A percentile compares a stretch with the other conserved stretches of the same genome.
Evolutionary conservation across 2,329 filamentous ascomycete genomes (phyloP).

Genomic region (Cladobotryum protrusum): DNA sequence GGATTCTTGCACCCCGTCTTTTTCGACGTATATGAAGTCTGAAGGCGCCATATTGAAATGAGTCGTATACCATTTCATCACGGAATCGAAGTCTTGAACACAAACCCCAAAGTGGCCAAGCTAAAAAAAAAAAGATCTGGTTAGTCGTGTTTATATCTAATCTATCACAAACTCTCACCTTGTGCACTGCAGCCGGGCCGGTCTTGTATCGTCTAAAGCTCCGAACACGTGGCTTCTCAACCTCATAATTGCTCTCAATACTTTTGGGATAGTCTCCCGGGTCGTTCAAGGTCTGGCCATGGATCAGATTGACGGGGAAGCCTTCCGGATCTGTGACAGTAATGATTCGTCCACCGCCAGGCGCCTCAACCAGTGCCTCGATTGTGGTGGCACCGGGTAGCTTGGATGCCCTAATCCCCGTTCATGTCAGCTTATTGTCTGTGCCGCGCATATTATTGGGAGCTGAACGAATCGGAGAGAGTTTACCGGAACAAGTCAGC

Average conservation of each 20-base stretch:
- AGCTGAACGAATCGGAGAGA: too few relatives aligned
- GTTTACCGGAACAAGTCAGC: slow-evolving; percentile 1
- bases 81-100: not conserved
- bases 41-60: too few relatives aligned
- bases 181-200: too few relatives aligned
- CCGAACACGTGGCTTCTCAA: not conserved
- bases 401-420: slow-evolving; percentile 1
- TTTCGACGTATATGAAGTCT: too few relatives aligned
- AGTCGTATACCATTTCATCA: too few relatives aligned
- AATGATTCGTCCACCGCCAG: slow-evolving; percentile 11
- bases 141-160: too few relatives aligned
- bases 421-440: too few relatives aligned
- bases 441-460: too few relatives aligned
- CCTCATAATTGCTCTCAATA: not conserved
- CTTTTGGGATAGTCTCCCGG: not conserved
- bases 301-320: slow-evolving; percentile 4
- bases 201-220: too few relatives aligned
- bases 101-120: not conserved
- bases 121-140: too few relatives aligned
- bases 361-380: slow-evolving; percentile 8
- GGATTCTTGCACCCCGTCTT: too few relatives aligned
- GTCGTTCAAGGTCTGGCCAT: not conserved
- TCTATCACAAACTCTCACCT: too few relatives aligned
- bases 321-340: slow-evolving; percentile 10
- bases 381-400: slow-evolving; percentile 6